Evolutionary conservation across 495 filamentous ascomycete species (phyloP), one percentile per base, ranked within the genome.

Genomic region (Peziza echinospora): DNA sequence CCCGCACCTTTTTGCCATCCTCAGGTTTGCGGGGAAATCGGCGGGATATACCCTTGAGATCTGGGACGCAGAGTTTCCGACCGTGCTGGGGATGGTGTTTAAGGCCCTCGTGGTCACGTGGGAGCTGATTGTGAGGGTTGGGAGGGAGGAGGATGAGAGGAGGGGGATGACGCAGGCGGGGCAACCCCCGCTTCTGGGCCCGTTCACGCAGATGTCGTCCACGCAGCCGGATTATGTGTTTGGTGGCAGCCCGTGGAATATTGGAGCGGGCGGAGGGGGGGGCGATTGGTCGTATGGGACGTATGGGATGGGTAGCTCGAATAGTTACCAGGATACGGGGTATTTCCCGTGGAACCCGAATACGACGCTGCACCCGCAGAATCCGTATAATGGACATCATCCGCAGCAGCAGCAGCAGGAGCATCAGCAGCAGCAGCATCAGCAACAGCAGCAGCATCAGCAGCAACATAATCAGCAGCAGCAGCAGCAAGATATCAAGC

Each of bases 81-180:
- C 55, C 9, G 25, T 56, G 2, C 48, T 49, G 1, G 46, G 55
- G 3, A 55, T 56, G 49, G 51, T 56, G n/a, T 56, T 56, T 41
- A 56, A 56, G 19, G 53, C 54, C 13, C 41, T 56, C 26, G 54
- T 56, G 53, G 54, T 56, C 26, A 53, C 56, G 24, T 56, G 54
- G 54, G 54, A 56, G 39, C 37, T 56, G 37, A 45, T 56, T 4
- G 55, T 52, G 26, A 53, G 54, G 8, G 50, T 56, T 17, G 46
- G 50, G 16, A 19, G 41, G 16, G 41, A 43, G 3, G 41, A 43
- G 4, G 41, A 43, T 10, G 16, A 43, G 22, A n/a, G 16, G 11
- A 13, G 41, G 11, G 19, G 1, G 13, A 3, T 37, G 4, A 37
- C 30, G 19, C 30, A 37, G 19, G 1, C 30, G 30, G 19, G 13